Base-by-base conservation (phyloP, 768 basidiomycete species). In the Polyporus arcularius region DNA sequence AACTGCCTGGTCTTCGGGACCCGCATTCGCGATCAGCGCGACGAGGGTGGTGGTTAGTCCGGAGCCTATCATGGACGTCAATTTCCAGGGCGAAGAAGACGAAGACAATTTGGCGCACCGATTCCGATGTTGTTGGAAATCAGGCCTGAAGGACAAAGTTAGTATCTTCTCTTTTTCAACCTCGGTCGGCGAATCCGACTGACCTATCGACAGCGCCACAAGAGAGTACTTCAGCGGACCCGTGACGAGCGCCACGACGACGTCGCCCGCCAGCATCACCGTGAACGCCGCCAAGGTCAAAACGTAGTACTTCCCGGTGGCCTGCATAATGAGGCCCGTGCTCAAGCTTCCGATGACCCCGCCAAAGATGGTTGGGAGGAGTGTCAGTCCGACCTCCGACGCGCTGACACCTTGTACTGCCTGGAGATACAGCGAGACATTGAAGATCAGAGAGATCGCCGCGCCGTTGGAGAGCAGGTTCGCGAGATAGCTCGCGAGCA, bases 21-120 rank as follows among this genome's bases (percentile, higher is more conserved):
- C 84, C 1, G 85, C 85, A 68, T 87, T 87, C 3, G 86, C 82
- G 40, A 87, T 86, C 45, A 87, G 71, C 1, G 85, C 80, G 21
- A 87, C 79, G 32, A 88, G 72, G 35, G 81, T 83, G 0, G 82
- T 85, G 0, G 85, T 86, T 11, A 85, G 72, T 0, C 80, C 82
- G 39, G 74, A 71, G 11, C 83, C 85, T 84, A 53, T 35, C 7
- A 5, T 52, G 1, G 32, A 11, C 30, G 28, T 15, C 40, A 39
- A 18, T 48, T 30, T n/a, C 9, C 12, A 30, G 11, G 4, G 21
- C 15, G n/a, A 10, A 14, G 46, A 21, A 4, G 48, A 16, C 16
- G 38, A 26, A 7, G 7, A 16, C 15, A 10, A 11, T 21, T 6
- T 28, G 5, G 43, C 68, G 41, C 26, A 68, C 70, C 69, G 31